phyloP scores from a whole-genome alignment of 495 filamentous ascomycete species.

The Lasiosphaeris hirsuta region DNA sequence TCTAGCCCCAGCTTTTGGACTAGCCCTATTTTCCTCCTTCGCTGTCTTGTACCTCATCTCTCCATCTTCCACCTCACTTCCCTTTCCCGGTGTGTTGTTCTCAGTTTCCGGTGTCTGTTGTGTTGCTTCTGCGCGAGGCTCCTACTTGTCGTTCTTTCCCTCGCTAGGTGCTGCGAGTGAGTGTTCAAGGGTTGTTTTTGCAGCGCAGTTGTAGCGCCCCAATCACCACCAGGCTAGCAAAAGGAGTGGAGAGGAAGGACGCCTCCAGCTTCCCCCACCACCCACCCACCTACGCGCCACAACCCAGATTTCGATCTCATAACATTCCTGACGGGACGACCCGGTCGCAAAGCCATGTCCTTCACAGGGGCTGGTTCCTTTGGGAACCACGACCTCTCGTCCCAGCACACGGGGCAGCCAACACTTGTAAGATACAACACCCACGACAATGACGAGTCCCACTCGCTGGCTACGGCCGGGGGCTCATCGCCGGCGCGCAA shows the following conservation, averaged over 20 bases:
- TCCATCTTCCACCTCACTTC: background rate
- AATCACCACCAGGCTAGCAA: too few species aligned
- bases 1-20: background rate
- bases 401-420: constrained; percentile 30
- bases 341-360: constrained; percentile 32
- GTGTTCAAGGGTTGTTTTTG: background rate
- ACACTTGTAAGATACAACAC: constrained; percentile 21
- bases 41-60: background rate
- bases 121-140: background rate
- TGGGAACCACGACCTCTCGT: constrained; percentile 45
- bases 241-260: too few species aligned
- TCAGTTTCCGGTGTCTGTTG: background rate
- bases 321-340: background rate
- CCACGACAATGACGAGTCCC: constrained; percentile 21
- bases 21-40: background rate
- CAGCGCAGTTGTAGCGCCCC: background rate
- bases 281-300: background rate
- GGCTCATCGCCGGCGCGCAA: constrained; percentile 19
- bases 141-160: background rate
- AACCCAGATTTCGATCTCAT: background rate
- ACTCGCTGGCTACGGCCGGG: background rate
- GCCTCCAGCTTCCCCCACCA: background rate
- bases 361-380: constrained; percentile 40
- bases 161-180: background rate
- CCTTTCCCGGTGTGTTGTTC: background rate